phyloP scores from a whole-genome alignment of 2,329 filamentous ascomycete genomes.

The Capronia americana region DNA sequence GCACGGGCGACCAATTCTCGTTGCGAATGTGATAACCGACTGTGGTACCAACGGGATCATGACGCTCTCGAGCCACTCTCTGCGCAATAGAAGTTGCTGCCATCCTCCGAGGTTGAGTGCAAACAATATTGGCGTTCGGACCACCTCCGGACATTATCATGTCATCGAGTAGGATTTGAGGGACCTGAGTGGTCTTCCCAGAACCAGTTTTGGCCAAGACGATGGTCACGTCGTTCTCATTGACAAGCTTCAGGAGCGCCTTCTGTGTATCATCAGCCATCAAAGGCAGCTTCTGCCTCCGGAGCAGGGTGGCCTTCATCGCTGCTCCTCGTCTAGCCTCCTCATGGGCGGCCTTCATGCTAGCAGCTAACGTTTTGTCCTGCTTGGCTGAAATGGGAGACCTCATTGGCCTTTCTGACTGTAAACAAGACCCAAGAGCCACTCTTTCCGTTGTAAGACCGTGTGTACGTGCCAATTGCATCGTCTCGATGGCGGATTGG shows the following conservation, averaged over 20 bases:
- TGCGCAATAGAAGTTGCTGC: constrained; percentile 92
- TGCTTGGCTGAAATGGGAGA: not conserved
- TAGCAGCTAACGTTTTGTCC: constrained; percentile 12
- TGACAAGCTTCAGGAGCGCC: constrained; percentile 67
- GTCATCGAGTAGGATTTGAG: constrained; percentile 88
- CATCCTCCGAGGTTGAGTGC: constrained; percentile 92
- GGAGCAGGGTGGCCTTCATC: constrained; percentile 17
- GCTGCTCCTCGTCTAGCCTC: not conserved
- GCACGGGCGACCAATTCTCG: constrained; percentile 82
- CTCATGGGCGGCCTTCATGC: constrained; percentile 20
- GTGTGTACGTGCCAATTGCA: constrained; percentile 21
- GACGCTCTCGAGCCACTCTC: constrained; percentile 91
- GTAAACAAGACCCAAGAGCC: constrained; percentile 1
- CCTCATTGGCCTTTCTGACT: not conserved
- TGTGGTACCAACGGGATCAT: constrained; percentile 79
- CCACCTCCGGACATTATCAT: constrained; percentile 76
- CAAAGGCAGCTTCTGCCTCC: constrained; percentile 25
- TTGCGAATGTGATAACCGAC: constrained; percentile 94
- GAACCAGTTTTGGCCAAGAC: constrained; percentile 95
- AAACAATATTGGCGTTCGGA: constrained; percentile 81
- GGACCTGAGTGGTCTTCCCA: constrained; percentile 97
- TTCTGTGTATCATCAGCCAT: constrained; percentile 32
- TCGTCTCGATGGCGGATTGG: constrained; percentile 17
- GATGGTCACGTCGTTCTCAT: constrained; percentile 83
- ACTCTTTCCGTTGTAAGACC: constrained; percentile 24